Percentiles rank a stretch among this genome's conserved stretches.
Evolutionary conservation across 768 basidiomycete species (phyloP).

Genomic region (Xanthoconium purpureum): DNA sequence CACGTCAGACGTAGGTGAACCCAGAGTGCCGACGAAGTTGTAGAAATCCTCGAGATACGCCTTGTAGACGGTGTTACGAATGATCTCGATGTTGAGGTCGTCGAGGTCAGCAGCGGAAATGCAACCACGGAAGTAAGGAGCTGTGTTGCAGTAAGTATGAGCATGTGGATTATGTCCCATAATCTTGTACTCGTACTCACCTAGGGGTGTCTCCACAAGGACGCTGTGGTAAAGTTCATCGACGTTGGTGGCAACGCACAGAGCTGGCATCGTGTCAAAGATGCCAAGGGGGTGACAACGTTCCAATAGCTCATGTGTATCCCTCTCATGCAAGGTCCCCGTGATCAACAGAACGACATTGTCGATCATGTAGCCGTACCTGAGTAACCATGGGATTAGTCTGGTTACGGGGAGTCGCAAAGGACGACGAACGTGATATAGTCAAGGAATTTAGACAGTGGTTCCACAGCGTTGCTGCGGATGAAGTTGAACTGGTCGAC

Average conservation of each 20-base stretch:
- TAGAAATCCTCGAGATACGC: conserved; percentile 98
- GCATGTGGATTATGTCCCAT: background rate
- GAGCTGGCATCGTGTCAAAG: conserved; percentile 97
- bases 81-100: conserved; percentile 99
- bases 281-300: conserved; percentile 96
- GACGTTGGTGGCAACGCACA: conserved; percentile 98
- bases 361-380: conserved; percentile 99
- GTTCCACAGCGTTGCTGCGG: conserved; percentile 85
- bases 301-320: conserved; percentile 94
- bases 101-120: conserved; percentile 94
- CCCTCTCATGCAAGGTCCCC: conserved; percentile 93
- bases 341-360: conserved; percentile 97
- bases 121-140: conserved; percentile 96
- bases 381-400: conserved; percentile 32
- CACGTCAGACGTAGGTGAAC: conserved; percentile 83
- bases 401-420: background rate
- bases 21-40: conserved; percentile 72
- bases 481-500: conserved; percentile 98
- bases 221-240: conserved; percentile 98
- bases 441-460: conserved; percentile 89
- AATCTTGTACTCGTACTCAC: conserved; percentile 50
- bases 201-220: conserved; percentile 94
- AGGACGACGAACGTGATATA: conserved; percentile 84
- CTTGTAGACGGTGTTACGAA: conserved; percentile 98
- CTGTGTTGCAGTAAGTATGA: conserved; percentile 33